Evolutionary conservation across 1,139 yeast genomes (phyloP).

Genomic region (Yamadazyma conglobata): DNA sequence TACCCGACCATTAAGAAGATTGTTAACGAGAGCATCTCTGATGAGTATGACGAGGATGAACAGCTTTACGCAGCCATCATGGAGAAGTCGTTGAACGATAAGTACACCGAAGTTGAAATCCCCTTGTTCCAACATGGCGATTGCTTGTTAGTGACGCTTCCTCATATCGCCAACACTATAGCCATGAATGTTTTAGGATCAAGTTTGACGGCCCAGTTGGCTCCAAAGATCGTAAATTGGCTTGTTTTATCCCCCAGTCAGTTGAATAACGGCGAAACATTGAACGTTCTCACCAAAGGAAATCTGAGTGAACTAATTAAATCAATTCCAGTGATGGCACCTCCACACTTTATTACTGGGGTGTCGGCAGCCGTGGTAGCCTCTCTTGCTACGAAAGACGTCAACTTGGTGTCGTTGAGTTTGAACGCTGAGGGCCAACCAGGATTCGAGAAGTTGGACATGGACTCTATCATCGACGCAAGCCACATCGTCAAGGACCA

Average conservation of each 20-base stretch:
- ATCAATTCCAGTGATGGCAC: conserved; percentile 36
- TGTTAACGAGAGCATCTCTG: conserved; percentile 8
- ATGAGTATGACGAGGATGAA: conserved; percentile 53
- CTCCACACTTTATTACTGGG: conserved; percentile 58
- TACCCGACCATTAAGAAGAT: conserved; percentile 18
- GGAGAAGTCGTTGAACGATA: conserved; percentile 19
- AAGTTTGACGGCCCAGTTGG: conserved; percentile 15
- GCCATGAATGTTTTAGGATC: conserved; percentile 31
- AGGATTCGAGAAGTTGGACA: conserved; percentile 48
- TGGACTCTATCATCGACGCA: conserved; percentile 36
- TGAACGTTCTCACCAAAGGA: conserved; percentile 25
- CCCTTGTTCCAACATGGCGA: conserved; percentile 20
- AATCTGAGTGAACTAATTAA: conserved; percentile 13
- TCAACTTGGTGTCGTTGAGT: conserved; percentile 23
- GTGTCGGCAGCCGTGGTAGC: conserved; percentile 43
- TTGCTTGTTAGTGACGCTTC: conserved; percentile 23
- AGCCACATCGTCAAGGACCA: conserved; percentile 21
- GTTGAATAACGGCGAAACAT: conserved; percentile 28
- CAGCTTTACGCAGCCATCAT: conserved; percentile 44
- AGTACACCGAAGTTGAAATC: conserved; percentile 22
- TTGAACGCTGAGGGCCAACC: conserved; percentile 56
- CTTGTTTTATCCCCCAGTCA: conserved; percentile 33
- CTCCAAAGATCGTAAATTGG: conserved; percentile 24
- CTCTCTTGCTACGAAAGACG: conserved; percentile 17
- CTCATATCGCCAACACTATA: conserved; percentile 30